Evolutionary conservation across 805 yeast species (phyloP), one percentile per base, ranked within the genome.

Genomic region (Wickerhamomyces ciferrii): DNA sequence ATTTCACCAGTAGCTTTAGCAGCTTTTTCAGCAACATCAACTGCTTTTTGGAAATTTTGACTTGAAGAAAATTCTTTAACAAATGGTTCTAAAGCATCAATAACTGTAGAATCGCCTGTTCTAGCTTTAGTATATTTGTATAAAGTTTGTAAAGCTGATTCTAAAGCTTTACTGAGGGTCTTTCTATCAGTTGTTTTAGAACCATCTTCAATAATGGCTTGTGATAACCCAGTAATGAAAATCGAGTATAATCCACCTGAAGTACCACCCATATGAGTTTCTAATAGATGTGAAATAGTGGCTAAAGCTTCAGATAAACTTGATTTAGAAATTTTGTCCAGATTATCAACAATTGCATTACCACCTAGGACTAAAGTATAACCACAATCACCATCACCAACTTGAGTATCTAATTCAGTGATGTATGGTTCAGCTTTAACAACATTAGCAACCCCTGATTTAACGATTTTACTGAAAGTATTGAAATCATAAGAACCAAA

Each of bases 351-450:
- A 40, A 91, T 76, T 1, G 87, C 90, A 46, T 82, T 74, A 25
- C 90, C 94, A 36, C 97, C 98, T 20, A 79, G 75, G 14, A 82
- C 87, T 49, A 91, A 69, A 1, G 97, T 91, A 58, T 88, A 94
- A 36, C 98, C 98, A 67, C 97, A 91, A 62, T 91, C 98, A 55
- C 98, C 98, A 63, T 91, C 98, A 47, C 98, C 98, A 1, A 92
- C 97, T 53, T 81, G 74, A 2, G 95, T 85, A 59, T 91, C 98
- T 53, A 86, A 82, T 45, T 79, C 75, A 1, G 97, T 91, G 59
- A 91, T 84, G 55, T 79, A 76, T 2, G 96, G 94, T 64, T 91
- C 97, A n/a, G 76, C 76, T 23, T 73, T 69, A 39, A 84, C 68
- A 6, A 83, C 67, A 27, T 27, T 27, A 5, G 31, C 7, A 27